Percentiles rank a stretch among this genome's conserved stretches.
Evolutionary conservation across 1,139 yeast species (phyloP).

Genomic region (Yamadazyma songkhlaensis): DNA sequence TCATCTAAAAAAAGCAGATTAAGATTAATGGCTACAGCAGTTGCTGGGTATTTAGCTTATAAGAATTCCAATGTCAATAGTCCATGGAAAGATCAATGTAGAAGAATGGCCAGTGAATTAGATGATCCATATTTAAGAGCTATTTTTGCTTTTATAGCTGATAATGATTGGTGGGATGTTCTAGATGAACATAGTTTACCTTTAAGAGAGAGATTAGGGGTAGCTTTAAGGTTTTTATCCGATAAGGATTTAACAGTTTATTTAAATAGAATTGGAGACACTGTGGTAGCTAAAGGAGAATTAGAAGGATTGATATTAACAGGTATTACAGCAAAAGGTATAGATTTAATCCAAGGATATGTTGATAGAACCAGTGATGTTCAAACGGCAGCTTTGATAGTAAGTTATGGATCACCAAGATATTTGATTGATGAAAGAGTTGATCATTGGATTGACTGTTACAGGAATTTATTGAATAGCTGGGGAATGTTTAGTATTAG

Average conservation of each 20-base stretch:
- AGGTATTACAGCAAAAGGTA: conserved; percentile 82
- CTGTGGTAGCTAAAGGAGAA: conserved; percentile 76
- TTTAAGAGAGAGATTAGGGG: conserved; percentile 81
- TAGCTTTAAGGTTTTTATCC: conserved; percentile 79
- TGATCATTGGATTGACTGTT: conserved; percentile 74
- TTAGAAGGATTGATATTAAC: conserved; percentile 87
- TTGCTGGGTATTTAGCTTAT: conserved; percentile 87
- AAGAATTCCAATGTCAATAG: conserved; percentile 61
- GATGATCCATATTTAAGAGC: conserved; percentile 90
- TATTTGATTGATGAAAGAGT: conserved; percentile 72
- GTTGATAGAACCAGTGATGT: conserved; percentile 90
- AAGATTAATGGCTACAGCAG: conserved; percentile 85
- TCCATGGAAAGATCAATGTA: conserved; percentile 92
- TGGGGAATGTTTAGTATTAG: conserved; percentile 79
- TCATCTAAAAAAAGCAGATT: conserved; percentile 60
- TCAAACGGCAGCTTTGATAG: conserved; percentile 84
- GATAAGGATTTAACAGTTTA: conserved; percentile 73
- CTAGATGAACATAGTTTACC: conserved; percentile 88
- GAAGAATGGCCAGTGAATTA: conserved; percentile 79
- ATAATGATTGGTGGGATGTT: conserved; percentile 96
- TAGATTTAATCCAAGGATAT: conserved; percentile 79
- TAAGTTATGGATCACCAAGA: conserved; percentile 79
- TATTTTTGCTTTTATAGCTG: conserved; percentile 90
- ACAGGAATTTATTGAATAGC: conserved; percentile 72
- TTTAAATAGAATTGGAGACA: conserved; percentile 65